phyloP scores from a whole-genome alignment of 177 flowering plant species.

The Vitis hybrid region DNA sequence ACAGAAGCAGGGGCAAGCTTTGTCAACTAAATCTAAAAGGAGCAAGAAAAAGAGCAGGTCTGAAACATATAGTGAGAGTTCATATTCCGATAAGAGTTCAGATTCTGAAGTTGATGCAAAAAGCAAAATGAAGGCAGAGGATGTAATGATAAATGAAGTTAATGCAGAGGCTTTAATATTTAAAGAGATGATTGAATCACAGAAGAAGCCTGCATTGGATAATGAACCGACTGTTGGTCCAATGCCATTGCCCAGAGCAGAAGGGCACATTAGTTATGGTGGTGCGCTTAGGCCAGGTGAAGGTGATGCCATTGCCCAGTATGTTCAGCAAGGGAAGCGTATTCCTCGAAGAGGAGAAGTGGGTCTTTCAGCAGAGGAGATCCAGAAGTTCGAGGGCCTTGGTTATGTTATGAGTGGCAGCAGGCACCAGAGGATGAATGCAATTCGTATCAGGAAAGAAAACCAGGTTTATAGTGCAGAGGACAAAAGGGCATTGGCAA shows the following conservation, averaged over 20 bases:
- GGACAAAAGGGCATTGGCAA: slow-evolving; percentile 89
- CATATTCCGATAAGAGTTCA: slow-evolving; percentile 12
- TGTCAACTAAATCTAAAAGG: slow-evolving; percentile 14
- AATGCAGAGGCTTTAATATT: slow-evolving; percentile 49
- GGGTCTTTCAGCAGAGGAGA: slow-evolving; percentile 94
- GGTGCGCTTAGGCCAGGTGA: slow-evolving; percentile 99
- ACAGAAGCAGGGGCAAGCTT: slow-evolving; percentile 20
- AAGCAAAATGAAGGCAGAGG: slow-evolving; percentile 28
- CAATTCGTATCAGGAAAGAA: slow-evolving; percentile 97
- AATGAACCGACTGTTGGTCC: slow-evolving; percentile 83
- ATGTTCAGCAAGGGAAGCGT: slow-evolving; percentile 97
- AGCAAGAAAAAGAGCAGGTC: slow-evolving; percentile 32
- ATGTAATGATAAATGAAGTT: slow-evolving; percentile 29
- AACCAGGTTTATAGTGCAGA: slow-evolving; percentile 99
- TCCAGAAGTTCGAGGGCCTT: slow-evolving; percentile 81
- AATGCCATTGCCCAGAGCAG: slow-evolving; percentile 85
- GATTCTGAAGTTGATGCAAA: slow-evolving; percentile 34
- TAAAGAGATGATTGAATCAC: slow-evolving; percentile 74
- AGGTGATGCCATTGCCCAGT: slow-evolving; percentile 99
- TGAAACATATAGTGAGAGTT: slow-evolving; percentile 29
- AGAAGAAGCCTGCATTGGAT: slow-evolving; percentile 69
- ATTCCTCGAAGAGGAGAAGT: slow-evolving; percentile 99
- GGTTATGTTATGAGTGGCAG: slow-evolving; percentile 99
- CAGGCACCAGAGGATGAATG: slow-evolving; percentile 99
- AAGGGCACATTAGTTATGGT: slow-evolving; percentile 98